Percentiles rank a stretch among this genome's conserved stretches.
phyloP scores from a whole-genome alignment of 441 rosid genomes.

The Flueggea neowawraea region DNA sequence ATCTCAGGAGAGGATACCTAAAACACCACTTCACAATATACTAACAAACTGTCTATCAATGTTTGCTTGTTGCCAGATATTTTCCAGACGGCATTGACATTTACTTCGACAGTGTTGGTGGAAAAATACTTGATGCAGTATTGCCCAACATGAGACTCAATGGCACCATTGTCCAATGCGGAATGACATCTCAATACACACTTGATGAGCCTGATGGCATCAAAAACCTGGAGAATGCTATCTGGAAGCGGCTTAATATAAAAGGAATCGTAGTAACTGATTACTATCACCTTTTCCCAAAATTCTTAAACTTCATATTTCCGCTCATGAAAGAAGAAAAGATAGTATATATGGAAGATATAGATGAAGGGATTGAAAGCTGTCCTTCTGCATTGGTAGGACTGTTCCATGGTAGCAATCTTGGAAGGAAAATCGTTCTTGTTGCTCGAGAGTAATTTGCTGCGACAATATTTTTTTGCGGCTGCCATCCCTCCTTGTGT shows the following conservation, averaged over 20 bases:
- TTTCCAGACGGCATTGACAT: constrained; percentile 36
- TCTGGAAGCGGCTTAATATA: constrained; percentile 28
- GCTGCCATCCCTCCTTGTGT: too few relatives aligned
- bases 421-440: constrained; percentile 39
- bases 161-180: constrained; percentile 31
- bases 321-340: constrained; percentile 35
- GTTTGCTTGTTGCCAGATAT: constrained; percentile 1
- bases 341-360: constrained; percentile 38
- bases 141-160: constrained; percentile 23
- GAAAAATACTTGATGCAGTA: constrained; percentile 32
- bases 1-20: background rate
- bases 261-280: constrained; percentile 31
- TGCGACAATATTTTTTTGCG: too few relatives aligned
- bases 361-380: constrained; percentile 40
- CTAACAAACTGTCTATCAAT: background rate
- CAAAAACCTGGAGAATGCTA: constrained; percentile 16
- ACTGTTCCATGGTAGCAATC: constrained; percentile 37
- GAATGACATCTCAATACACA: constrained; percentile 45
- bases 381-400: constrained; percentile 39
- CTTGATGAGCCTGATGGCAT: constrained; percentile 30
- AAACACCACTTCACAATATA: too few relatives aligned
- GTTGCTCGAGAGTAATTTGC: constrained; percentile 15
- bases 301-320: constrained; percentile 31
- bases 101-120: constrained; percentile 37
- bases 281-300: constrained; percentile 19